Conservation (phyloP, 306 rosid genomes). For the Medicago truncatula region MtrunA17r5.0-ANR NC_053042.1:10213001-10213500, state of each 20-base stretch:
- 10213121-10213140: conserved; percentile 13
- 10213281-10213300: too few species aligned
- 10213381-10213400: too few species aligned
- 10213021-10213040: conserved; percentile 90
- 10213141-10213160: not conserved
- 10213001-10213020: conserved; percentile 75
- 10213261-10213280: not conserved
- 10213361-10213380: too few species aligned
- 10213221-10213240: not conserved
- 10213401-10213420: too few species aligned
- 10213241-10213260: not conserved
- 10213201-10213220: not conserved
- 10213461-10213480: too few species aligned
- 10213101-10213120: conserved; percentile 11
- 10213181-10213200: not conserved
- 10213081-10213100: conserved; percentile 35
- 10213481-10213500: too few species aligned
- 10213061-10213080: conserved; percentile 38
- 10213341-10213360: too few species aligned
- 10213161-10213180: conserved; percentile 8
- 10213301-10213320: too few species aligned
- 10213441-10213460: too few species aligned
- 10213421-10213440: too few species aligned
- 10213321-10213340: too few species aligned
- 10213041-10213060: conserved; percentile 69